Base-by-base conservation (phyloP, 192 early-diverging fungal species). In the Phycomyces blakesleeanus region DNA sequence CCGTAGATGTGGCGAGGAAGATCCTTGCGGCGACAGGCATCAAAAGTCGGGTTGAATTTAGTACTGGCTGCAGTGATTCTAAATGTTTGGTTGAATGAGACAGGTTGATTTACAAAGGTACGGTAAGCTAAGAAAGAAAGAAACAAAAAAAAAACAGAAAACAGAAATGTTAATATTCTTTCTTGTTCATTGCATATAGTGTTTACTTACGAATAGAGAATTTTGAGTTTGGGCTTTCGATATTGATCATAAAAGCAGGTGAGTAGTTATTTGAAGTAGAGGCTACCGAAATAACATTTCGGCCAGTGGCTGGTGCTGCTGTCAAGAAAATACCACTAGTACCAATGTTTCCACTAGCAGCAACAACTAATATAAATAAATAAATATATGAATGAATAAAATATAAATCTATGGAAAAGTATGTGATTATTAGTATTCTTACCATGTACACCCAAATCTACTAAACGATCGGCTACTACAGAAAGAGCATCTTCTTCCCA, bases 301-400 rank as follows among this genome's bases (percentile, higher is more conserved):
- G 55, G 15, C 78, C 85, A 41, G 81, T 72, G 21, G 77, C 85
- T 0, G 89, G 88, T 2, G 83, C 75, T 11, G 79, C 77, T 7
- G 79, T 71, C 2, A 80, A 69, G 59, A 83, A 87, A 8, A 89
- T 66, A 12, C 86, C 88, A 59, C 78, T 79, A 7, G 68, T 64
- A 22, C 89, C 89, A 34, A 78, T 78, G 34, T 91, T 90, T 14
- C 88, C 87, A 54, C 72, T 79, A 0, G 90, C 83, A 3, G 81
- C 79, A 9, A 86, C 81, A 55, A 89, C 76, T 72, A 27, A 64
- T 34, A 3, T 0, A 41, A 5, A 68, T 11, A 3, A 54, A n/a
- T 4, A 54, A 14, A 22, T 20, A 54, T 12, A 26, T 54, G n/a
- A n/a, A n/a, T n/a, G n/a, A n/a, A n/a, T n/a, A n/a, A n/a, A n/a